Base-by-base conservation (phyloP, 2,329 filamentous ascomycete genomes). In the Pseudocercospora fuligena region DNA sequence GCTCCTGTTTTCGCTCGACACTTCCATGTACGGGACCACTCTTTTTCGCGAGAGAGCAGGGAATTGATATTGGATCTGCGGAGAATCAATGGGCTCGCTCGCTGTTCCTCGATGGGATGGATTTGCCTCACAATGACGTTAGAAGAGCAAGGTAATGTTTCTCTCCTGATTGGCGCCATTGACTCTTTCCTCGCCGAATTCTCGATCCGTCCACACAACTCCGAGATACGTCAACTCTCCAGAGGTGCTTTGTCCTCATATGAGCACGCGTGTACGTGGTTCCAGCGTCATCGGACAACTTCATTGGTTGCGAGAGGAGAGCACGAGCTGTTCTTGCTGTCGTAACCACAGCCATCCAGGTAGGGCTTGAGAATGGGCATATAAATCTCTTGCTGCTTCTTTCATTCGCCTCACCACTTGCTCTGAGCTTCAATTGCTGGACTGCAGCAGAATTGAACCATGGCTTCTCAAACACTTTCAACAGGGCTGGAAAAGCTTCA, bases 401-500 rank as follows among this genome's bases (percentile, higher is more conserved):
- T 49, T 23, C 46, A 47, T 7, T 7, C 43, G 3, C 2, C 6
- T 53, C 23, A 21, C 16, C 46, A 49, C 46, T 49, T 49, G 46
- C 21, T 23, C 46, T 7, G 6, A 19, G 21, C 9, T 53, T 27
- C 49, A 25, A 11, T 16, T 16, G 33, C 33, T 1, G 4, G 1
- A 36, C 33, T 16, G 19, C 21, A 54, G 49, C 49, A 12, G 1
- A 16, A 3, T 27, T 16, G 14, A 46, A 67, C 14, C 40, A 74
- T 74, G 72, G 68, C 72, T 61, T 60, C 70, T 14, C 57, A 67
- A 46, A 64, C 63, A 19, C 65, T 76, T 21, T 66, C 66, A 21
- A 65, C 65, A 9, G 73, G 74, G 51, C 54, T 75, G 46, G 70
- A 72, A 49, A 75, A 75, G 70, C 66, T 76, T 19, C 72, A 74